These are phyloP conservation scores for Soucietia sequanensis DNA, from an alignment of 805 yeast species.

Conservation along the genomic window DNA sequence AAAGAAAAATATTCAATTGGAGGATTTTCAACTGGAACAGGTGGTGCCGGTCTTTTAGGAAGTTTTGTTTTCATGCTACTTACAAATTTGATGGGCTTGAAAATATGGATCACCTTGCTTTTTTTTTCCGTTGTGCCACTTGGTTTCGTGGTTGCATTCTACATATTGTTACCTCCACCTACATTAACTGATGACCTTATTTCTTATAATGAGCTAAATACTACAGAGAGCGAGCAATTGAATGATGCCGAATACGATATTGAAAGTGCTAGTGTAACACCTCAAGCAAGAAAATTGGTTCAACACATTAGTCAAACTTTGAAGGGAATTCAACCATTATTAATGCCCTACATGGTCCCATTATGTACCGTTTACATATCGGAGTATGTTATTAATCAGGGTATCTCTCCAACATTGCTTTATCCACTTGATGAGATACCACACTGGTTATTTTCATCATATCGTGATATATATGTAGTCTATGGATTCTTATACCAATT, in stretches of 20 bases:
- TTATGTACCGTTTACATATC: conserved; percentile 77
- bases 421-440: conserved; percentile 74
- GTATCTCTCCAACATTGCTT: conserved; percentile 82
- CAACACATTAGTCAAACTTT: conserved; percentile 21
- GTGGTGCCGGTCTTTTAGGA: conserved; percentile 91
- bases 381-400: conserved; percentile 90
- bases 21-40: conserved; percentile 94
- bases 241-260: conserved; percentile 2
- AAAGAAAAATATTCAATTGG: conserved; percentile 55
- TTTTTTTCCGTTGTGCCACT: conserved; percentile 56
- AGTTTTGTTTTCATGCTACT: conserved; percentile 66
- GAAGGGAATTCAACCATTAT: conserved; percentile 37
- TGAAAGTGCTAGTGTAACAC: neutral
- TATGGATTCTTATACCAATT: conserved; percentile 88
- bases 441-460: conserved; percentile 50
- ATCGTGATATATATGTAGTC: conserved; percentile 85
- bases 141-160: conserved; percentile 42
- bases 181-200: conserved; percentile 6
- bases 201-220: conserved; percentile 1
- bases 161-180: conserved; percentile 21
- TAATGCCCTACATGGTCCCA: conserved; percentile 79
- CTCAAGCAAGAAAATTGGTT: neutral
- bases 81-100: conserved; percentile 65
- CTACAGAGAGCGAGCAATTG: conserved; percentile 5
- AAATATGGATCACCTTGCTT: conserved; percentile 54